Base-by-base conservation (phyloP, 352 stramenopile genomes). In the Lagenidium giganteum region DNA sequence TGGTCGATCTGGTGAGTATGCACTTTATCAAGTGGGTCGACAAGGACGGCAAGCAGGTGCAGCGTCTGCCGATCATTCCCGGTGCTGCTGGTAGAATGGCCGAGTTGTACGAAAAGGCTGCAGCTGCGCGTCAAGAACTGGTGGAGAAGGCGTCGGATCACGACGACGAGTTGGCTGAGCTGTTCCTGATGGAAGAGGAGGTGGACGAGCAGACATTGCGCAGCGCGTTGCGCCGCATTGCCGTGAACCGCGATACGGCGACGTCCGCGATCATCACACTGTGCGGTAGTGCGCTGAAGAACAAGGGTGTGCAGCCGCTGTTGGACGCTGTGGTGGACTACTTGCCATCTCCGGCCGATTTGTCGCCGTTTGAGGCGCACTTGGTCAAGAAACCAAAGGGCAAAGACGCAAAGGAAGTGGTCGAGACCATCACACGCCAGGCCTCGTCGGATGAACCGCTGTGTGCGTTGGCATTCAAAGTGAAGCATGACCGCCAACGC, bases 321-420 rank as follows among this genome's bases (percentile, higher is more conserved):
- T 72, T 99, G 14, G 96, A 99, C 63, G 96, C 94, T 21, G 93
- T 99, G 6, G 57, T 98, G 22, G 82, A 97, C 54, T 99, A 99
- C 69, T 64, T 99, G 58, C 96, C 96, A 52, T 97, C 93, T 11
- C 96, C 96, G 8, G 25, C 94, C 13, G 96, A 99, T 28, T 49
- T 85, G 14, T 78, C 70, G 25, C 71, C 71, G 9, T 91, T 83
- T 40, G 69, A 81, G 48, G 66, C 71, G 18, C 69, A 80, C 12
- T 47, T 64, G 3, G 52, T 82, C 23, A 85, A 77, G 34, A n/a
- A n/a, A n/a, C n/a, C n/a, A n/a, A n/a, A n/a, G n/a, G n/a, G 45
- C 40, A 40, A 83, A 76, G 26, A 43, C 40, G 42, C 42, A 56
- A 34, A 38, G 25, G 20, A 33, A 16, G 26, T 22, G 31, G 45